Conservation (phyloP, 2,329 filamentous ascomycete species). For the Blumeriella jaapii region DNA sequence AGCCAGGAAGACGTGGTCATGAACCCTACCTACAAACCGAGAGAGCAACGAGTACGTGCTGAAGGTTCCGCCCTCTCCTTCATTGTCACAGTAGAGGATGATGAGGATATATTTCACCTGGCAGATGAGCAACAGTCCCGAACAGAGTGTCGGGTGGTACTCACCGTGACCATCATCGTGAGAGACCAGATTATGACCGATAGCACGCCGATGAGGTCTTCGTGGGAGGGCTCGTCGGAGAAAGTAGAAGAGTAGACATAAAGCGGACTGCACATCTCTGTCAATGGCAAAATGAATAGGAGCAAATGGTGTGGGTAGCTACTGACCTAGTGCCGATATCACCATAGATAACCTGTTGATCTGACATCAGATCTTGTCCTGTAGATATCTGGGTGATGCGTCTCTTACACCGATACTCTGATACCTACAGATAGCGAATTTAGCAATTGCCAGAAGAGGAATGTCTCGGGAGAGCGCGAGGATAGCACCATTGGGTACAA, state of each 20-base stretch:
- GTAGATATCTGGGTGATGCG: neutral
- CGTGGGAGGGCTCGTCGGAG: slow-evolving; percentile 36
- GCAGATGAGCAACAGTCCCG: neutral
- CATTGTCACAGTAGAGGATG: slow-evolving; percentile 54
- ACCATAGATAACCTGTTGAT: slow-evolving; percentile 52
- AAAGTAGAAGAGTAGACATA: slow-evolving; percentile 60
- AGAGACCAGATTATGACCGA: slow-evolving; percentile 58
- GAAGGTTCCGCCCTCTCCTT: slow-evolving; percentile 62
- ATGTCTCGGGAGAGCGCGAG: too few relatives aligned
- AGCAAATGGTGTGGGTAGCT: neutral
- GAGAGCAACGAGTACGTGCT: slow-evolving; percentile 53
- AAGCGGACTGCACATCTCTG: slow-evolving; percentile 36
- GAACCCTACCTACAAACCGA: slow-evolving; percentile 32
- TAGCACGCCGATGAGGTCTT: slow-evolving; percentile 49
- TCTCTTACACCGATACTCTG: slow-evolving; percentile 42
- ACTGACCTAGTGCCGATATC: slow-evolving; percentile 43
- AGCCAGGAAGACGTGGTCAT: neutral
- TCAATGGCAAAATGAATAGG: neutral
- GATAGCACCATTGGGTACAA: too few relatives aligned
- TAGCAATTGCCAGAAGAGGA: too few relatives aligned
- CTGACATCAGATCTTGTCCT: neutral
- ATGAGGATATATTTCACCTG: slow-evolving; percentile 53
- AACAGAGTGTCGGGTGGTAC: neutral
- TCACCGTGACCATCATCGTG: slow-evolving; percentile 48
- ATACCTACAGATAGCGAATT: too few relatives aligned